A percentile compares a stretch with the other conserved stretches of the same genome.
phyloP scores from a whole-genome alignment of 352 stramenopile species.

The Phytopythium chamaehyphon region DNA sequence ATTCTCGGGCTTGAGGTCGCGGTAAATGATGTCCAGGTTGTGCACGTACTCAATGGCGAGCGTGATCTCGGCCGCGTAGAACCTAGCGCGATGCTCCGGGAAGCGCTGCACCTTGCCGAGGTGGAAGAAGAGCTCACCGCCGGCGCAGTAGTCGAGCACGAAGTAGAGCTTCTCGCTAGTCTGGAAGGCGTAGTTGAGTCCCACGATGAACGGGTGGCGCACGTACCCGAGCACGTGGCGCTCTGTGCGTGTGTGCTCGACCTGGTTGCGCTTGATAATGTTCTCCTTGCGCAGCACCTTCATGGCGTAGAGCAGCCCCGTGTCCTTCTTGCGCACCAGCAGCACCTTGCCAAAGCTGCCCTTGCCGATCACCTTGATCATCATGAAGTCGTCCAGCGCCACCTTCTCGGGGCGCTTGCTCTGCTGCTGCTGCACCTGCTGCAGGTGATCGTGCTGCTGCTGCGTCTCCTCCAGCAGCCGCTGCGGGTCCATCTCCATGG shows the following conservation, averaged over 20 bases:
- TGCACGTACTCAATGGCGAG: constrained; percentile 95
- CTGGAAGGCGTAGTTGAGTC: constrained; percentile 95
- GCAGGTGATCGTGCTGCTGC: constrained; percentile 27
- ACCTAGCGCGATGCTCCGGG: constrained; percentile 89
- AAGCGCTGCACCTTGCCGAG: constrained; percentile 93
- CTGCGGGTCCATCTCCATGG: constrained; percentile 27
- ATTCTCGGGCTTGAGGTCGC: constrained; percentile 98
- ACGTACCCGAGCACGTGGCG: constrained; percentile 96
- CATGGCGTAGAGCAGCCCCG: constrained; percentile 95
- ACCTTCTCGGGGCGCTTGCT: constrained; percentile 71
- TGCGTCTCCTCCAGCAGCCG: constrained; percentile 46
- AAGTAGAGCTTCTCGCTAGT: constrained; percentile 97
- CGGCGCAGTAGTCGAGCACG: constrained; percentile 97
- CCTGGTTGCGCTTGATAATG: constrained; percentile 98
- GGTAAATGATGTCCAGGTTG: constrained; percentile 94
- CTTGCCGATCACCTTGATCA: constrained; percentile 97
- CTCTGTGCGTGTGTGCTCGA: constrained; percentile 99
- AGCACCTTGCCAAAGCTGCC: constrained; percentile 96
- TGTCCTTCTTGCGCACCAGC: constrained; percentile 93
- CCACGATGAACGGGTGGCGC: constrained; percentile 97
- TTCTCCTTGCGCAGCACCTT: constrained; percentile 99
- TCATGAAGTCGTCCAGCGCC: constrained; percentile 91
- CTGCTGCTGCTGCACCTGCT: constrained; percentile 27
- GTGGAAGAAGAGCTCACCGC: constrained; percentile 95
- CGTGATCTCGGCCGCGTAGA: constrained; percentile 97